phyloP scores from a whole-genome alignment of 106 monocot species.

The Apostasia ramifera region DNA sequence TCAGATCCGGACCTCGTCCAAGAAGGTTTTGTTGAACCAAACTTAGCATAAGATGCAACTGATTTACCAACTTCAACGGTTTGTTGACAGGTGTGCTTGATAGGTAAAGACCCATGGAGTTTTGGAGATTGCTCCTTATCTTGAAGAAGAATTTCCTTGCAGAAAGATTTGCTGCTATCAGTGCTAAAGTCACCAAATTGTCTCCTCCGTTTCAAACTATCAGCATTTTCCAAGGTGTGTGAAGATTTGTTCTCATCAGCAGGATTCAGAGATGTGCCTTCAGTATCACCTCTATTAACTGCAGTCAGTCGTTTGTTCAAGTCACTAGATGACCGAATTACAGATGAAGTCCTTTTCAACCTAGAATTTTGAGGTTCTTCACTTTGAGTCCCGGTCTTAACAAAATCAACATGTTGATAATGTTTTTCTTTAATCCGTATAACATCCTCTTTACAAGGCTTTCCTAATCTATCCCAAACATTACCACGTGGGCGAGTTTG shows the following conservation, averaged over 20 bases:
- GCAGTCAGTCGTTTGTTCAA: neutral
- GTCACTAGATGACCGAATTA: slow-evolving; percentile 10
- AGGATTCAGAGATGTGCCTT: neutral
- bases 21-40: slow-evolving; percentile 7
- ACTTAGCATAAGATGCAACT: slow-evolving; percentile 17
- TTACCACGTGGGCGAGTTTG: slow-evolving; percentile 35
- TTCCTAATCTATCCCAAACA: slow-evolving; percentile 96
- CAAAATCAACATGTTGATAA: neutral
- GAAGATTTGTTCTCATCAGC: slow-evolving; percentile 1
- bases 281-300: slow-evolving; percentile 7
- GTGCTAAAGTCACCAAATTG: slow-evolving; percentile 12
- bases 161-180: slow-evolving; percentile 14
- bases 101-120: slow-evolving; percentile 14
- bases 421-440: neutral
- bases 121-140: slow-evolving; percentile 18
- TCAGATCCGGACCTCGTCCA: neutral
- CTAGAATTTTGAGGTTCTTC: slow-evolving; percentile 20
- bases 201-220: slow-evolving; percentile 23
- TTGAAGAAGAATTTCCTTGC: slow-evolving; percentile 16
- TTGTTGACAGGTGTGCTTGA: slow-evolving; percentile 2
- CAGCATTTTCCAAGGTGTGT: slow-evolving; percentile 10
- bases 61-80: slow-evolving; percentile 7
- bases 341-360: slow-evolving; percentile 9
- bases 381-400: neutral
- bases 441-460: slow-evolving; percentile 29